phyloP scores from a whole-genome alignment of 331 rosid genomes.

The Spiraea crenata region DNA sequence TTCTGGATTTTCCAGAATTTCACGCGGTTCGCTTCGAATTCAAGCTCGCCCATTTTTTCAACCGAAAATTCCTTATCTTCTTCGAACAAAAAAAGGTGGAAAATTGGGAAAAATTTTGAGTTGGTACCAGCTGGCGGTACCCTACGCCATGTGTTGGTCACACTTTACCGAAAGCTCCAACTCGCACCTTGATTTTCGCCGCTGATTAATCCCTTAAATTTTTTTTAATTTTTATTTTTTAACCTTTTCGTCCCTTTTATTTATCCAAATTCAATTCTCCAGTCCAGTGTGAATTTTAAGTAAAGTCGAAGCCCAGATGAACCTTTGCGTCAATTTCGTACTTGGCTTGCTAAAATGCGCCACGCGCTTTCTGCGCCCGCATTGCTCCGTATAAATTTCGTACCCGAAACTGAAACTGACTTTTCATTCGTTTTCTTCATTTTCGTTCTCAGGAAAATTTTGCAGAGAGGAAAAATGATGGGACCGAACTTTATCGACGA shows the following conservation, averaged over 20 bases:
- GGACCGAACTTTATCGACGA: slow-evolving; percentile 78
- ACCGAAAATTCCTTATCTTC: slow-evolving; percentile 1
- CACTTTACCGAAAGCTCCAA: slow-evolving; percentile 24
- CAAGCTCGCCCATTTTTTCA: background rate
- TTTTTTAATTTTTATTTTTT: background rate
- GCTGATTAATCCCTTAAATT: background rate
- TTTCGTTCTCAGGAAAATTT: slow-evolving; percentile 34
- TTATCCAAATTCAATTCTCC: background rate
- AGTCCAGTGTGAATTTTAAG: slow-evolving; percentile 3
- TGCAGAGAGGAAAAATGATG: slow-evolving; percentile 46
- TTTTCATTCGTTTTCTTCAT: background rate
- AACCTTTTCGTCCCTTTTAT: background rate
- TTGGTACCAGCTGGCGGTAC: slow-evolving; percentile 43
- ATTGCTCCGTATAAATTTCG: background rate
- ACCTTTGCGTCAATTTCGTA: slow-evolving; percentile 16
- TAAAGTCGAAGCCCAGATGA: background rate
- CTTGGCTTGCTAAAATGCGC: slow-evolving; percentile 35
- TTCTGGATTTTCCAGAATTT: background rate
- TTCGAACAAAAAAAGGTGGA: background rate
- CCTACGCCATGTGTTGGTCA: slow-evolving; percentile 22
- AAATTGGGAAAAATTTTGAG: slow-evolving; percentile 7
- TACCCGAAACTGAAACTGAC: background rate
- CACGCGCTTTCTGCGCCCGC: slow-evolving; percentile 21
- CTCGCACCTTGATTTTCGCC: slow-evolving; percentile 16
- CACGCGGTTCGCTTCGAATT: slow-evolving; percentile 16